Percentiles rank a stretch among this genome's conserved stretches.
These are phyloP conservation scores for Globisporangium parvum DNA, from an alignment of 352 stramenopile species.

Conservation along the genomic window DNA sequence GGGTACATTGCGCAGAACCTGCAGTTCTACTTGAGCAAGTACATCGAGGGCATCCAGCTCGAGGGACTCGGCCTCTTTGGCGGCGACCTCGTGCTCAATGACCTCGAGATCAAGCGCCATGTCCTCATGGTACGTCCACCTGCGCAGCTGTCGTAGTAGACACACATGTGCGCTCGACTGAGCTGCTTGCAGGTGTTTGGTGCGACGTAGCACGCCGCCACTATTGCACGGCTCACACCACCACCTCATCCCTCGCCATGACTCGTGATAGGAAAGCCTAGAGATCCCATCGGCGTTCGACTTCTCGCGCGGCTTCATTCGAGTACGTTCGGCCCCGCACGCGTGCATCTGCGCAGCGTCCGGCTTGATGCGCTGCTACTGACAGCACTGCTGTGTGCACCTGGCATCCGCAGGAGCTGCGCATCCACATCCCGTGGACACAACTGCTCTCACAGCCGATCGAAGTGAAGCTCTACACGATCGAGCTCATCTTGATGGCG, in stretches of 20 bases:
- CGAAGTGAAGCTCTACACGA: slow-evolving; percentile 85
- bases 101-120: slow-evolving; percentile 86
- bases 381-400: background rate
- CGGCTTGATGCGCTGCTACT: background rate
- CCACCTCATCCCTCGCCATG: background rate
- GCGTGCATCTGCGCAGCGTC: background rate
- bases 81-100: slow-evolving; percentile 82
- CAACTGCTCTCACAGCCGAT: slow-evolving; percentile 82
- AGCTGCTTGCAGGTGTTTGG: too few species aligned
- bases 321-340: slow-evolving; percentile 24
- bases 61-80: slow-evolving; percentile 82
- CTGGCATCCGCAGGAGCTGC: slow-evolving; percentile 45
- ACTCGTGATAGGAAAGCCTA: slow-evolving; percentile 48
- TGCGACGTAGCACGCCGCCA: too few species aligned
- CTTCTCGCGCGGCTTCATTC: slow-evolving; percentile 82
- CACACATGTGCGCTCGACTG: too few species aligned
- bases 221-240: background rate
- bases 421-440: slow-evolving; percentile 88
- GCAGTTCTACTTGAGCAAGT: slow-evolving; percentile 87
- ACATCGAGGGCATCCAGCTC: slow-evolving; percentile 86
- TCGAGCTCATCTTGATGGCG: slow-evolving; percentile 82
- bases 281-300: slow-evolving; percentile 86
- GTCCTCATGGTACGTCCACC: slow-evolving; percentile 37
- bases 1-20: slow-evolving; percentile 85
- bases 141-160: too few species aligned